Percentiles rank a stretch among this genome's conserved stretches.
Conservation (phyloP, 2,329 filamentous ascomycete species). For the Botrytis hyacinthi region DNA sequence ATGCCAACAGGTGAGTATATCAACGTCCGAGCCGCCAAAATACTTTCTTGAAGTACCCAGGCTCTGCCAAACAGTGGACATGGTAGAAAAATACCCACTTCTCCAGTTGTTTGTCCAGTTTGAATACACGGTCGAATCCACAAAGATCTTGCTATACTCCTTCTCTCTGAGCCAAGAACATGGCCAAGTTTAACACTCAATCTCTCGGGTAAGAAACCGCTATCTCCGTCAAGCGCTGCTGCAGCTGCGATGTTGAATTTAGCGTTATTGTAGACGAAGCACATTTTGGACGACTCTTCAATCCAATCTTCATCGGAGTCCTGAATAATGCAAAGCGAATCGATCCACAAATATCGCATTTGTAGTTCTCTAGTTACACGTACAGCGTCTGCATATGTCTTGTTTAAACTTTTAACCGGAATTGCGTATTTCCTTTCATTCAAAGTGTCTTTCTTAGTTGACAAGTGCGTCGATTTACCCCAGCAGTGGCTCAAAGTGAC, state of each 20-base stretch:
- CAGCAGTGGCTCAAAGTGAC: not conserved
- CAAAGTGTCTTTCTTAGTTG: not conserved
- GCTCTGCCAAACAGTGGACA: not conserved
- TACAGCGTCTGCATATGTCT: not conserved
- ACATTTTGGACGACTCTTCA: not conserved
- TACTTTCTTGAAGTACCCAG: conserved; percentile 8
- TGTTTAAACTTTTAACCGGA: not conserved
- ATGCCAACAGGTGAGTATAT: not conserved
- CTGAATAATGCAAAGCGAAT: conserved; percentile 2
- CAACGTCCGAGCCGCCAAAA: not conserved
- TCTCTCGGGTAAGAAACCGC: not conserved
- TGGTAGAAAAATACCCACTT: too few species aligned
- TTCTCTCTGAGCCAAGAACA: not conserved
- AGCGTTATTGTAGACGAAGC: not conserved
- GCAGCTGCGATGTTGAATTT: not conserved
- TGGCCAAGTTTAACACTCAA: not conserved
- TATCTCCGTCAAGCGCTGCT: not conserved
- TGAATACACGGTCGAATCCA: conserved; percentile 1
- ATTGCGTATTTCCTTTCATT: not conserved
- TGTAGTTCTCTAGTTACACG: not conserved
- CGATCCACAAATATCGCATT: conserved; percentile 1
- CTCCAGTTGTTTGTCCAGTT: not conserved
- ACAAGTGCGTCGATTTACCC: not conserved
- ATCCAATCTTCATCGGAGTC: conserved; percentile 5
- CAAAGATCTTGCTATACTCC: not conserved